Conservation (phyloP, 208 protist genomes). For the Naegleria fowleri region DNA sequence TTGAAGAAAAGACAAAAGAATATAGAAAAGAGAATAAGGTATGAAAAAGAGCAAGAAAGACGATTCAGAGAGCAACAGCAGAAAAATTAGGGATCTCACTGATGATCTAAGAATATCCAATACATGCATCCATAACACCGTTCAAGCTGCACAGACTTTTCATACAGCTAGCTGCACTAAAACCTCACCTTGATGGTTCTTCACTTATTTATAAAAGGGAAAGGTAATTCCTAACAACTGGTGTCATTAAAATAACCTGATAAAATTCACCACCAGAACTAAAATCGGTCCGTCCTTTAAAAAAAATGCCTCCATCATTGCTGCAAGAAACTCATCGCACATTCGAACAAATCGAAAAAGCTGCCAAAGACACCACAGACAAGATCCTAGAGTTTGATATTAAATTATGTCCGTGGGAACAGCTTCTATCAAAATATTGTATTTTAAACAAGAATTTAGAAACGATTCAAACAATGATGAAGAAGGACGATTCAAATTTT, state of each 20-base stretch:
- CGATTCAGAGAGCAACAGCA: not conserved
- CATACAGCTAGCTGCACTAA: no score
- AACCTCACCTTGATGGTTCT: no score
- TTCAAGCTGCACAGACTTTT: no score
- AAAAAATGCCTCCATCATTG: not conserved
- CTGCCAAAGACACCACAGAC: not conserved
- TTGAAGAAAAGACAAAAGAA: not conserved
- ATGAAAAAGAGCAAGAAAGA: not conserved
- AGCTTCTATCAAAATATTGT: not conserved
- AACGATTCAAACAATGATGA: not conserved
- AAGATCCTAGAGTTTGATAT: not conserved
- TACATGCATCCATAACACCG: no score
- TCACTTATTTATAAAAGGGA: no score
- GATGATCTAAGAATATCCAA: no score
- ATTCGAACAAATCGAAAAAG: not conserved
- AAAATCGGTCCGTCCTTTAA: not conserved
- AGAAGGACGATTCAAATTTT: not conserved
- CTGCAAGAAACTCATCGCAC: not conserved
- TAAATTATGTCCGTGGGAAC: not conserved
- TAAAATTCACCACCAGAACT: no score
- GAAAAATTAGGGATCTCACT: constrained; percentile 43
- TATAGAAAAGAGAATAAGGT: not conserved
- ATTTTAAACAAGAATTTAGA: constrained; percentile 11
- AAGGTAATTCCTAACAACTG: no score
- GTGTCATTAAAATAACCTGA: no score